Conservation (phyloP, 2,329 filamentous ascomycete genomes). For the Ceratocystis cacaofunesta region DNA sequence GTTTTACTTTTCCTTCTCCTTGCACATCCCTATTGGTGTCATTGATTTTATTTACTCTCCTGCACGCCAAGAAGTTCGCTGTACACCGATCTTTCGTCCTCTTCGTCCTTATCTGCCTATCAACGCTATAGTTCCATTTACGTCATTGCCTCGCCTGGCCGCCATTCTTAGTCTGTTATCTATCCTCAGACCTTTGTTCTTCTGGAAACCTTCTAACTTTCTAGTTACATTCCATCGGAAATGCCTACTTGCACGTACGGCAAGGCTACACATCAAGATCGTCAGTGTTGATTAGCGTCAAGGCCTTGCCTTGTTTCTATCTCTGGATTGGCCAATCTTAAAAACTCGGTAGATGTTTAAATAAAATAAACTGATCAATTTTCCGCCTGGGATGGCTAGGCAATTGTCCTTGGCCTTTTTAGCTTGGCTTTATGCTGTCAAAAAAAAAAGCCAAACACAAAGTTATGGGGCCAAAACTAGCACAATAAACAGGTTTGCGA, state of each 20-base stretch:
- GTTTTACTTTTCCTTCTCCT: background rate
- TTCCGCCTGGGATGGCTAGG: background rate
- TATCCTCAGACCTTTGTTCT: background rate
- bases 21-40: background rate
- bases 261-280: background rate
- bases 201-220: background rate
- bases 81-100: background rate
- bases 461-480: background rate
- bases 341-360: slow-evolving; percentile 3
- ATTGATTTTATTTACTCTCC: background rate
- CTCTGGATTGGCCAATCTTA: background rate
- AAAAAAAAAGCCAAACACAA: background rate
- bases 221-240: background rate
- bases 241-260: background rate
- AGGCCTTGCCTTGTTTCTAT: background rate
- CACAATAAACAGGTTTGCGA: background rate
- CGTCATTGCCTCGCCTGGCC: background rate
- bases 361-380: background rate
- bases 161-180: background rate
- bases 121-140: too few species aligned
- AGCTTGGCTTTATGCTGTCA: background rate
- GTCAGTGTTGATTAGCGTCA: background rate
- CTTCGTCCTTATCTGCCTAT: background rate
- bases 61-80: background rate
- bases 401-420: background rate